Conservation (phyloP, 2,329 filamentous ascomycete species). For the Anthostomella pinea region DNA sequence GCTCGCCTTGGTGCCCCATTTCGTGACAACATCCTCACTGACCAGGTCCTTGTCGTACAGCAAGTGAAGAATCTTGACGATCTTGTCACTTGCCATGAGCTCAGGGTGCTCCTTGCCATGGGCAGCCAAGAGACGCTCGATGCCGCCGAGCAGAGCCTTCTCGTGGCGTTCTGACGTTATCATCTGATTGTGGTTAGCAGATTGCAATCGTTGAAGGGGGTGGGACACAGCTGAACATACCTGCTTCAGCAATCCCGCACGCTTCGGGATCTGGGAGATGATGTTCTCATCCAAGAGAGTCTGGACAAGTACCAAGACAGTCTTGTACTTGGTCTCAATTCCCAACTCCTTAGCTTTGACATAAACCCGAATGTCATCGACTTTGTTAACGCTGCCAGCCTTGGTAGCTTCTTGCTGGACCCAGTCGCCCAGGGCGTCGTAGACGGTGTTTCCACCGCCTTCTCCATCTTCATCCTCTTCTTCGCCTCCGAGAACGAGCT, state of each 20-base stretch:
- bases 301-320: slow-evolving; percentile 85
- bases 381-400: slow-evolving; percentile 71
- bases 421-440: slow-evolving; percentile 93
- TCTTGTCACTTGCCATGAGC: slow-evolving; percentile 60
- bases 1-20: slow-evolving; percentile 92
- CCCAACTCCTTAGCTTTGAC: slow-evolving; percentile 95
- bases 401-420: slow-evolving; percentile 71
- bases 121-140: slow-evolving; percentile 80
- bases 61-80: slow-evolving; percentile 83
- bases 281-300: slow-evolving; percentile 92
- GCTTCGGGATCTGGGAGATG: slow-evolving; percentile 78
- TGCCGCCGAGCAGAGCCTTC: slow-evolving; percentile 91
- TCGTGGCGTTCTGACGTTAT: slow-evolving; percentile 90
- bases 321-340: slow-evolving; percentile 92
- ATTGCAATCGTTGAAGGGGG: neutral
- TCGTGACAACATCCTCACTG: slow-evolving; percentile 81
- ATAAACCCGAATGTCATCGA: slow-evolving; percentile 89
- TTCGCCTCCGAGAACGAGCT: slow-evolving; percentile 74
- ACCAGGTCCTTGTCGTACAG: slow-evolving; percentile 91
- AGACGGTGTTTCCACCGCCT: slow-evolving; percentile 69
- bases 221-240: slow-evolving; percentile 40
- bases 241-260: slow-evolving; percentile 85
- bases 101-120: slow-evolving; percentile 75
- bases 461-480: slow-evolving; percentile 80
- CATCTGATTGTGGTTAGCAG: slow-evolving; percentile 50